Evolutionary conservation across 140 eudicot species (phyloP), one percentile per base, ranked within the genome.

Genomic region (Cichorium intybus): DNA sequence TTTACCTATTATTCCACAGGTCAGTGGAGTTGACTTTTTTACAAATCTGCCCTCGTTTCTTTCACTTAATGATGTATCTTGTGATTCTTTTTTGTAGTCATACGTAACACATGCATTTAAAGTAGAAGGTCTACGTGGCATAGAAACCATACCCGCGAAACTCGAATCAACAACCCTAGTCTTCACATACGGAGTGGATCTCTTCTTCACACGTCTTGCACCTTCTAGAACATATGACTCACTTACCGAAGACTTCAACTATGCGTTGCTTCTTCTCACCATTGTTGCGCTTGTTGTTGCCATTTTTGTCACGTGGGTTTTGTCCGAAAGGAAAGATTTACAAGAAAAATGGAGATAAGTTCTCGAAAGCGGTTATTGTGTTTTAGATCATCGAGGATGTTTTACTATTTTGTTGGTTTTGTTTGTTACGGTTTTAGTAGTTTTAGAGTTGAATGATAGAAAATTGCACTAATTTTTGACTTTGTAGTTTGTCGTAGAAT

Each of bases 211-310:
- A 16, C 80, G 95, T 7, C 84, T 94, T 50, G 99, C 99, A 49
- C 99, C 99, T 22, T 94, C 99, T 20, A 86, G 68, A 78, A 94
- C 95, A 12, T 94, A 94, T n/a, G 99, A 94, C 66, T 94, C 97
- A 18, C 94, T 94, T 2, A 94, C 97, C 0, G 99, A 94, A 52
- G 99, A 94, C 76, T 94, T 94, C 82, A 94, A 94, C 79, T 94
- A 94, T 20, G 97, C 99, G 16, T 64, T 94, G 62, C 99, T 94
- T 18, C 84, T 94, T 28, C 71, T 94, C 29, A 94, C 97, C 1
- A 94, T 94, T 64, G 82, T 86, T 39, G 99, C 84, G 39, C 99
- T 93, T 41, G 80, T 89, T n/a, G 82, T 79, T 29, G 94, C 99
- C 24, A 94, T 94, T 49, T 68, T 94, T 20, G 97, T 82, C 62